These are phyloP conservation scores for Aspergillus ellipticus DNA, from an alignment of 495 filamentous ascomycete genomes.

Conservation along the genomic window DNA sequence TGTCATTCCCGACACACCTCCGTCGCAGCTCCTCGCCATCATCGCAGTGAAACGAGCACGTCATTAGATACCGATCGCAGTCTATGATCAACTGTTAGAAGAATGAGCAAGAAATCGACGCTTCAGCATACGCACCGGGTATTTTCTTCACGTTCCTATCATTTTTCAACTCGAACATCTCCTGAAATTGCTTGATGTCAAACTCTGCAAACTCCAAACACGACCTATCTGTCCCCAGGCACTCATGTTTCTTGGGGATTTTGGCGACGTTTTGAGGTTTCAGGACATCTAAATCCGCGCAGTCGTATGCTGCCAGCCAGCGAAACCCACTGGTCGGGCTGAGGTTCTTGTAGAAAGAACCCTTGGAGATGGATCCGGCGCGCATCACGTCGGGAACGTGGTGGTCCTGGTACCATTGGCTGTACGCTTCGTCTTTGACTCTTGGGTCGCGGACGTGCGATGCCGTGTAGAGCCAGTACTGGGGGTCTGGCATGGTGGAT, in stretches of 20 bases:
- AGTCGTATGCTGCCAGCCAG: background rate
- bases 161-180: background rate
- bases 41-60: background rate
- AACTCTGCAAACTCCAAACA: background rate
- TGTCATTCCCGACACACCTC: background rate
- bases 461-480: background rate
- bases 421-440: background rate
- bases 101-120: too few species aligned
- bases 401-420: background rate
- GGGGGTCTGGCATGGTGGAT: background rate
- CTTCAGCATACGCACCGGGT: background rate
- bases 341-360: background rate
- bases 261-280: background rate
- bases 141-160: background rate
- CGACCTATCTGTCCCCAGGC: background rate
- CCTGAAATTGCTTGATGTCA: background rate
- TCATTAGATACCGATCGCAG: background rate
- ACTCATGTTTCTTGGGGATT: background rate
- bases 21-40: background rate
- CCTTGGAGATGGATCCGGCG: background rate
- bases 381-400: background rate
- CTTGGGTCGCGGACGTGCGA: background rate
- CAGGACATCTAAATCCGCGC: background rate
- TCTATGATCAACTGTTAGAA: background rate
- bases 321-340: background rate